These are phyloP conservation scores for Starmerella bacillaris DNA, from an alignment of 805 yeast species.

Conservation along the genomic window DNA sequence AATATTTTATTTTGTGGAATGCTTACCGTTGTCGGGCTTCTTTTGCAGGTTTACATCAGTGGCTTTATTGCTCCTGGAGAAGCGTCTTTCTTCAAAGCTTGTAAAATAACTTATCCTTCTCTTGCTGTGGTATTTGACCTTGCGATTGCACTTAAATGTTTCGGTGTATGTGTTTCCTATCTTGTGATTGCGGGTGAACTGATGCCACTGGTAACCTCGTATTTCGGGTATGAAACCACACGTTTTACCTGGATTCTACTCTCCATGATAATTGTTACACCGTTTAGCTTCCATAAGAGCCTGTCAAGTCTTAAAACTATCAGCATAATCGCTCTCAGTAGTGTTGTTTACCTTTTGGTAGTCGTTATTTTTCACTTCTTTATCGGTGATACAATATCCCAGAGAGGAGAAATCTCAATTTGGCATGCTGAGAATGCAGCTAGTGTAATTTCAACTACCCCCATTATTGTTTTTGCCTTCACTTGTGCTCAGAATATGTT, in stretches of 20 bases:
- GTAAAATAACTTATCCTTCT: constrained; percentile 51
- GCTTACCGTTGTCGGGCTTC: constrained; percentile 47
- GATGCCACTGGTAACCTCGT: constrained; percentile 36
- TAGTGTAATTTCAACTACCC: constrained; percentile 50
- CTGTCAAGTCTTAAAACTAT: constrained; percentile 75
- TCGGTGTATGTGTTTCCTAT: constrained; percentile 63
- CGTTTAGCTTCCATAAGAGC: constrained; percentile 54
- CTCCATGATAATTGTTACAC: constrained; percentile 28
- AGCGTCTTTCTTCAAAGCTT: constrained; percentile 52
- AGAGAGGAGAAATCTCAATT: constrained; percentile 34
- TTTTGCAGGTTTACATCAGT: constrained; percentile 14
- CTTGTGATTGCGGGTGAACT: constrained; percentile 57
- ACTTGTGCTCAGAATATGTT: constrained; percentile 95
- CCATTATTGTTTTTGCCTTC: constrained; percentile 85
- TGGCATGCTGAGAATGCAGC: constrained; percentile 29
- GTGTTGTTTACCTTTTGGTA: constrained; percentile 60
- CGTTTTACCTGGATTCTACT: constrained; percentile 21
- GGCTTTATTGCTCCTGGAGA: constrained; percentile 37
- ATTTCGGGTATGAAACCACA: constrained; percentile 28
- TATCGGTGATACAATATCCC: constrained; percentile 34
- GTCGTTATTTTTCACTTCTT: constrained; percentile 58
- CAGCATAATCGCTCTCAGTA: constrained; percentile 60
- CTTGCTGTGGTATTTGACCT: constrained; percentile 49
- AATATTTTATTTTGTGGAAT: constrained; percentile 42
- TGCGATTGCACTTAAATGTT: constrained; percentile 61